Percentiles rank a stretch among this genome's conserved stretches.
These are phyloP conservation scores for Xylaria castorea DNA, from an alignment of 495 filamentous ascomycete genomes.

Conservation along the genomic window DNA sequence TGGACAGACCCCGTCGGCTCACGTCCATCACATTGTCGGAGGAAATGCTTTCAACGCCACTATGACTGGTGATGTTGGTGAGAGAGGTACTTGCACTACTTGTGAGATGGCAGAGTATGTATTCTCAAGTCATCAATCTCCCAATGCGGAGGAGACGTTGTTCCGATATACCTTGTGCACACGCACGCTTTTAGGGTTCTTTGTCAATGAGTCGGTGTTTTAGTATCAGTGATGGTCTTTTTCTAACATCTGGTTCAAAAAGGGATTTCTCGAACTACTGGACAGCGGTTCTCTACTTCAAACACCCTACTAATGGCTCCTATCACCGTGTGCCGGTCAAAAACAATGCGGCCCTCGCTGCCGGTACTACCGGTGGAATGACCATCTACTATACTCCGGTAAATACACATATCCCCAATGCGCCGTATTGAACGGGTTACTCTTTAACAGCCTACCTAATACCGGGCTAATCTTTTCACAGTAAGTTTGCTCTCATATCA, in stretches of 20 bases:
- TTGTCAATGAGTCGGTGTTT: neutral
- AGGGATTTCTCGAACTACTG: constrained; percentile 57
- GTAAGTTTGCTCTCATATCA: neutral
- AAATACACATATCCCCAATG: constrained; percentile 52
- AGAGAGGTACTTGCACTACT: constrained; percentile 51
- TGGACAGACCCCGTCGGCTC: constrained; percentile 49
- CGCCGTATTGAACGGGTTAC: neutral
- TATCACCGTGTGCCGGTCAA: constrained; percentile 57
- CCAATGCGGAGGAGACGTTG: neutral
- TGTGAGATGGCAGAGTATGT: constrained; percentile 49
- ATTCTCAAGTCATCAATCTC: neutral
- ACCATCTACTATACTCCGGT: constrained; percentile 63
- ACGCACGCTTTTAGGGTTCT: neutral
- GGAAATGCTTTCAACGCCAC: constrained; percentile 58
- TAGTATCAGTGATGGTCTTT: neutral
- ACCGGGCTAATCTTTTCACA: constrained; percentile 49
- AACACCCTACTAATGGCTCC: constrained; percentile 55
- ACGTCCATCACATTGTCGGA: constrained; percentile 58
- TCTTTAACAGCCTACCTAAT: constrained; percentile 34
- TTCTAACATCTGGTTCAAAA: neutral
- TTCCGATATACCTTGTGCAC: neutral
- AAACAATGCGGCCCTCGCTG: constrained; percentile 51
- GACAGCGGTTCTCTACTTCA: constrained; percentile 60
- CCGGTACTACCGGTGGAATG: constrained; percentile 57
- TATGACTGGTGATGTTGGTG: constrained; percentile 53